Evolutionary conservation across 768 basidiomycete genomes (phyloP).

Genomic region (Phallus indusiatus): DNA sequence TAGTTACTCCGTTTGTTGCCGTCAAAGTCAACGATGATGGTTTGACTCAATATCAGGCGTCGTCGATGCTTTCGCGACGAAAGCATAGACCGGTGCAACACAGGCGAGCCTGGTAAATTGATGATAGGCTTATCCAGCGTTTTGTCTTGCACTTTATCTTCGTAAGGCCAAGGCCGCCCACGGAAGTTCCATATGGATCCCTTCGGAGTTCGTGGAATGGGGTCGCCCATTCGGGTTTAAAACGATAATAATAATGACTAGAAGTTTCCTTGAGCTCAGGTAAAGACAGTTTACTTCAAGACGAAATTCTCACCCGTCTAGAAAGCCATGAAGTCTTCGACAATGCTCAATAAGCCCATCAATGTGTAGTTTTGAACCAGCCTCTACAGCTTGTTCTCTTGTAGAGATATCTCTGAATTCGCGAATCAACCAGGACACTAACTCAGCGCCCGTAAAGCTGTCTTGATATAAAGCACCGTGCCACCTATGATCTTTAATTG

Average conservation of each 20-base stretch:
- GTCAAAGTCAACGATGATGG: constrained; percentile 86
- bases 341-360: constrained; percentile 85
- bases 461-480: constrained; percentile 64
- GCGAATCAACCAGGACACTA: constrained; percentile 87
- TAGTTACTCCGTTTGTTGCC: constrained; percentile 35
- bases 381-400: constrained; percentile 68
- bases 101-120: background rate
- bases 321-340: constrained; percentile 65
- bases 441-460: constrained; percentile 81
- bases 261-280: background rate
- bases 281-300: background rate
- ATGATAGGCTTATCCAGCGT: background rate
- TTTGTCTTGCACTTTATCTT: background rate
- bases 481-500: constrained; percentile 82
- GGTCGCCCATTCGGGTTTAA: constrained; percentile 62
- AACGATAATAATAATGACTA: constrained; percentile 84
- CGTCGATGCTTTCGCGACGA: constrained; percentile 43
- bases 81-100: constrained; percentile 20
- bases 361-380: constrained; percentile 67
- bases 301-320: constrained; percentile 61
- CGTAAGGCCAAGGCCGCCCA: background rate
- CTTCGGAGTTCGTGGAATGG: constrained; percentile 56
- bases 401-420: constrained; percentile 86
- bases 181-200: constrained; percentile 13
- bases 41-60: constrained; percentile 71